Base-by-base conservation (phyloP, 768 basidiomycete genomes). In the Rubroboletus satanas region DNA sequence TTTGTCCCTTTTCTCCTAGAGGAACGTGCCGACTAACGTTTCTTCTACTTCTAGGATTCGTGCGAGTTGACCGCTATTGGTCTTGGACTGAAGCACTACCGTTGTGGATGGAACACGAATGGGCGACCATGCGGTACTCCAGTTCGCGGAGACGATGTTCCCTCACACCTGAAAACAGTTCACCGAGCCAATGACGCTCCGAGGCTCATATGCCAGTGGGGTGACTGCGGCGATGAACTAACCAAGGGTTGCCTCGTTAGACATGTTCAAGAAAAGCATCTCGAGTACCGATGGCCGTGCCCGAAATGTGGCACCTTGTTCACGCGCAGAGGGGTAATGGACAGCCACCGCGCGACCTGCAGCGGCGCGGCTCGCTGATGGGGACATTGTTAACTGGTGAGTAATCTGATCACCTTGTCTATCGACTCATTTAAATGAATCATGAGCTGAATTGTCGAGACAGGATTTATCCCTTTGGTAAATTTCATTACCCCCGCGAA, bases 221-320 rank as follows among this genome's bases (percentile, higher is more conserved):
- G 18, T 26, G 6, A n/a, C 6, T 68, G 67, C 10, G 50, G 50
- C 3, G 67, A 66, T 0, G 18, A 2, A 7, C 46, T 68, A 4
- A 61, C 9, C 7, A 63, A 11, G 9, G 60, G 53, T 0, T 57
- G 55, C 6, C 39, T 69, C 18, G 49, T 57, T 5, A 41, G 70
- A 1, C 68, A 69, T 23, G 51, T 71, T 3, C 53, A 65, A 37
- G 67, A 67, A 14, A 58, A 1, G 7, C 70, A 69, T 38, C 59
- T 71, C 6, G 49, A 26, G 15, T 59, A 54, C 35, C 41, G 39
- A 1, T 67, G 70, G 65, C 58, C 67, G 0, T 69, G 68, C 26
- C 55, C 63, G 1, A 57, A 9, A 3, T 69, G 68, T 14, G 8
- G 6, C 3, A 3, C 31, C 0, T 1, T 50, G 1, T 69, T 65